Evolutionary conservation across 1,284 basidiomycete species (phyloP).

Genomic region (Rhodofomes roseus): DNA sequence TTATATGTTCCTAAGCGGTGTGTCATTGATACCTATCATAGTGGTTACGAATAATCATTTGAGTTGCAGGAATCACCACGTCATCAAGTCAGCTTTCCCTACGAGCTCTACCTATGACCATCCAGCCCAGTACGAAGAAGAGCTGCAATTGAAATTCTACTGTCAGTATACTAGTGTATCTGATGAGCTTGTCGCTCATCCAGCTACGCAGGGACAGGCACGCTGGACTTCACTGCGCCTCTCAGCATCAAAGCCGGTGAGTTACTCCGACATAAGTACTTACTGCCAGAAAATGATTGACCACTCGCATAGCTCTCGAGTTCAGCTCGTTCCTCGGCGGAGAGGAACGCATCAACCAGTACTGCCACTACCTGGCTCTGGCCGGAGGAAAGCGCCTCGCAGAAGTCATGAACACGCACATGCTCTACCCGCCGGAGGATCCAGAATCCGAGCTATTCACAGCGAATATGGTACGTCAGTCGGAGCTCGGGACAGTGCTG

Average conservation of each 20-base stretch:
- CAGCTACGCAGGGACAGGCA: conserved; percentile 54
- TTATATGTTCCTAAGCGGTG: conserved; percentile 76
- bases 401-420: conserved; percentile 56
- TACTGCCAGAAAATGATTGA: neutral
- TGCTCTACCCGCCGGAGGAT: conserved; percentile 48
- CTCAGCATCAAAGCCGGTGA: conserved; percentile 52
- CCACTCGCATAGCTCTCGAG: conserved; percentile 59
- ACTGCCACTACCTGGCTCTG: conserved; percentile 70
- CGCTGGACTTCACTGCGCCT: conserved; percentile 52
- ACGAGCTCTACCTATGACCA: conserved; percentile 51
- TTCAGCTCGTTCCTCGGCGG: conserved; percentile 80
- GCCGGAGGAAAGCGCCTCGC: conserved; percentile 64
- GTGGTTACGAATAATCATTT: neutral
- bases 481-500: neutral
- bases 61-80: conserved; percentile 60
- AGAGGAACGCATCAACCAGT: conserved; percentile 70
- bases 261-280: conserved; percentile 3
- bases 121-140: conserved; percentile 13
- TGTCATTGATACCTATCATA: conserved; percentile 7
- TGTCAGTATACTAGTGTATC: conserved; percentile 21
- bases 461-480: conserved; percentile 56
- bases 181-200: no score
- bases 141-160: conserved; percentile 55
- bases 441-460: conserved; percentile 48
- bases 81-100: conserved; percentile 70